A percentile compares a stretch with the other conserved stretches of the same genome.
Conservation (phyloP, 805 yeast species). For the Teunomyces aglyptinius region DNA sequence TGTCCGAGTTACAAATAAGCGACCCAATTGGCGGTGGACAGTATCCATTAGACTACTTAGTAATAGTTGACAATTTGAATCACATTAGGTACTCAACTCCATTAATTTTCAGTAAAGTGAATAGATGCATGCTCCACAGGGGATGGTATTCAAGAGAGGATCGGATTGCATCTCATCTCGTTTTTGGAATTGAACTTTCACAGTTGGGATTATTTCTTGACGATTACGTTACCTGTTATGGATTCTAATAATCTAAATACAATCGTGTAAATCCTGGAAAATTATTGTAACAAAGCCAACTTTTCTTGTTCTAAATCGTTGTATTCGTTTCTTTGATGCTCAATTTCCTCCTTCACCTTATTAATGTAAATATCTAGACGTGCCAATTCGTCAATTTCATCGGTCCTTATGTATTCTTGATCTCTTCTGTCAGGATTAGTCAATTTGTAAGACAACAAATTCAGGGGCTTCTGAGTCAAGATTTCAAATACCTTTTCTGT, state of each 20-base stretch:
- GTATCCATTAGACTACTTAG: conserved; percentile 32
- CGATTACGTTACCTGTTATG: conserved; percentile 5
- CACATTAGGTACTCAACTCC: conserved; percentile 12
- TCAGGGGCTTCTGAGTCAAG: conserved; percentile 69
- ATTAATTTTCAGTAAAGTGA: conserved; percentile 5
- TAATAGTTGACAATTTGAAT: conserved; percentile 17
- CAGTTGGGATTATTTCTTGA: conserved; percentile 8
- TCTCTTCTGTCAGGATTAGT: conserved; percentile 35
- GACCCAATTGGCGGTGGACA: conserved; percentile 39
- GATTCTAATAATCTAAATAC: neutral
- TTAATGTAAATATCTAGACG: conserved; percentile 38
- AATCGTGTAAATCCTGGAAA: neutral
- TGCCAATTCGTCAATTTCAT: conserved; percentile 41
- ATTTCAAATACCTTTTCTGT: conserved; percentile 83
- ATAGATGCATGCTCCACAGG: conserved; percentile 1
- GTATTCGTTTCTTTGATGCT: conserved; percentile 38
- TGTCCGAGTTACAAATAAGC: conserved; percentile 22
- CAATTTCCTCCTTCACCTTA: conserved; percentile 40
- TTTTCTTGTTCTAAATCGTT: conserved; percentile 42
- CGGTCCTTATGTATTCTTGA: conserved; percentile 40
- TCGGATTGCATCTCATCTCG: conserved; percentile 3
- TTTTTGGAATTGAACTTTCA: conserved; percentile 8
- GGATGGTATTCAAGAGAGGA: conserved; percentile 1
- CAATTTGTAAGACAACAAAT: conserved; percentile 41
- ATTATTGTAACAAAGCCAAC: conserved; percentile 35